phyloP scores from a whole-genome alignment of 768 basidiomycete species.

The Rhodotorula paludigena region DNA sequence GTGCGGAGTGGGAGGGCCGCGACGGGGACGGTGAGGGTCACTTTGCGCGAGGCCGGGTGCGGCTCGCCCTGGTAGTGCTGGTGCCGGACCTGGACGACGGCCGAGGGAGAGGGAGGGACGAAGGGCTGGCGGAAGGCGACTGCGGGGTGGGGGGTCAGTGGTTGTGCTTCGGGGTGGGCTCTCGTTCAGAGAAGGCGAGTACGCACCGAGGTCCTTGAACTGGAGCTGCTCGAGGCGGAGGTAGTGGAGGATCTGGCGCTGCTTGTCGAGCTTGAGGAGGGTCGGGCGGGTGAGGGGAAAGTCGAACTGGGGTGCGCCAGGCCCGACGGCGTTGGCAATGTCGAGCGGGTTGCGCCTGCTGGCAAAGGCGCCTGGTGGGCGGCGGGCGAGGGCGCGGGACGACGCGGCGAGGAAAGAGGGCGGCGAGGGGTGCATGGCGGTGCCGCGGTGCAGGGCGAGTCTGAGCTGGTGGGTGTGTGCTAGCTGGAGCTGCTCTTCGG shows the following conservation, averaged over 20 bases:
- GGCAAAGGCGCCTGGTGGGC: background rate
- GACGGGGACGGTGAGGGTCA: slow-evolving; percentile 58
- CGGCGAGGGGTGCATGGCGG: background rate
- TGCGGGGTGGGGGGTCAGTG: background rate
- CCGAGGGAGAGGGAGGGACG: slow-evolving; percentile 57
- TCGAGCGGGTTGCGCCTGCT: slow-evolving; percentile 23
- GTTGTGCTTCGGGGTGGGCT: background rate
- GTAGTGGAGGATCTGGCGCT: slow-evolving; percentile 69
- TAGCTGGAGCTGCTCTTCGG: no score
- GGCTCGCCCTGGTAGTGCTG: slow-evolving; percentile 70
- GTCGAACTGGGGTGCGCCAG: slow-evolving; percentile 16
- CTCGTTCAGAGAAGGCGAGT: background rate
- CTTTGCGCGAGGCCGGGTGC: slow-evolving; percentile 59
- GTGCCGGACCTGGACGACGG: slow-evolving; percentile 65
- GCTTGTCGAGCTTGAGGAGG: slow-evolving; percentile 64
- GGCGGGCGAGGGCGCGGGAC: background rate
- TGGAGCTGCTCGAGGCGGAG: slow-evolving; percentile 78
- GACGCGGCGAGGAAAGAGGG: background rate
- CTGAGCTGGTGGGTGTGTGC: no score
- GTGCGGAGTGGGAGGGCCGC: slow-evolving; percentile 63
- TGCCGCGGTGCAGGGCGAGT: background rate
- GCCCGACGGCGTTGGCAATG: slow-evolving; percentile 10
- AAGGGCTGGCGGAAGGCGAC: slow-evolving; percentile 74
- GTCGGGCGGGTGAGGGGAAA: slow-evolving; percentile 32
- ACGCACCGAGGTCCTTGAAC: slow-evolving; percentile 66